Evolutionary conservation across 75 land plant species (phyloP), one percentile per base, ranked within the genome.

Genomic region (Chamaecyparis obtusa): DNA sequence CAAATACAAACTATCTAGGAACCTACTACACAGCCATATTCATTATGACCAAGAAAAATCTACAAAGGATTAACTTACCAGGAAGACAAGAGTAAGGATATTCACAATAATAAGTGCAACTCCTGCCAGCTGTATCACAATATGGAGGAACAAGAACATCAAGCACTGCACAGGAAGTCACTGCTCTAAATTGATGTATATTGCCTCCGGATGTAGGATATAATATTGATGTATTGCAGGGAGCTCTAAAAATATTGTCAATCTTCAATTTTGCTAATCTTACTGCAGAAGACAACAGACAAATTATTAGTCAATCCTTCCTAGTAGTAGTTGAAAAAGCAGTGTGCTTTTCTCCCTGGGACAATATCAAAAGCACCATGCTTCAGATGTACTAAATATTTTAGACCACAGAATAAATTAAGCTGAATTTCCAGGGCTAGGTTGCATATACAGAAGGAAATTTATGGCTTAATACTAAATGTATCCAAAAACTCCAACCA

Each of bases 141-240:
- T 97, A 97, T 8, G 99, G 99, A 37, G 99, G 99, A 86, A 94
- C 95, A 14, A 97, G 92, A 15, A 97, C 96, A 83, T 97, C 99
- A 44, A 97, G 91, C 41, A 97, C 94, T 8, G 97, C 99, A 89
- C 99, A 97, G 7, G 99, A 90, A 30, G 97, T 94, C 55, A 91
- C 85, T 39, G 97, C 97, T n/a, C 93, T 93, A 85, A 97, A 97
- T 46, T 94, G 88, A 85, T 97, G 99, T 88, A 97, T 94, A 89
- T 97, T 97, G 67, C 99, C 97, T 33, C 97, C 99, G 36, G 86
- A 84, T 51, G 93, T 89, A 0, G 99, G 99, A 74, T 95, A 94
- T 16, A 97, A 93, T 36, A 95, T 89, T 51, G 95, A 93, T n/a
- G 96, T 85, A 57, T 87, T 91, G 84, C 96, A 95, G 19, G 96